phyloP scores from a whole-genome alignment of 352 stramenopile genomes.

The Pythium rhizo-oryzae region DNA sequence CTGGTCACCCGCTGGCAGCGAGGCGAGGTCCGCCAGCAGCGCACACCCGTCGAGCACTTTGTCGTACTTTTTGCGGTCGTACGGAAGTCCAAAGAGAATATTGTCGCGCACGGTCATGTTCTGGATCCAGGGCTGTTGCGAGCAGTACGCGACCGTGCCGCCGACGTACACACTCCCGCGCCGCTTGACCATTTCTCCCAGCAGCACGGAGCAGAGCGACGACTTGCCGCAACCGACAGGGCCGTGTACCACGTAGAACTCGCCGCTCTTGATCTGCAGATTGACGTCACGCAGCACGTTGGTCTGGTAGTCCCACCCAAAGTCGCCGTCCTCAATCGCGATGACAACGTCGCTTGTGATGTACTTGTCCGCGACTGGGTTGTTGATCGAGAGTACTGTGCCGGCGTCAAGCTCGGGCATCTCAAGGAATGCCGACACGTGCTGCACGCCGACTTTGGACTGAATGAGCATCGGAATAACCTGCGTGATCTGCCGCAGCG shows the following conservation, averaged over 20 bases:
- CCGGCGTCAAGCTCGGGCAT: conserved; percentile 41
- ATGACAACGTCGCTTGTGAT: conserved; percentile 30
- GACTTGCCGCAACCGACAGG: conserved; percentile 92
- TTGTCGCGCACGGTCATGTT: conserved; percentile 71
- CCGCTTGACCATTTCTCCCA: conserved; percentile 82
- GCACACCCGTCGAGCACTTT: conserved; percentile 54
- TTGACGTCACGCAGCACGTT: conserved; percentile 57
- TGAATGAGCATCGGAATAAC: conserved; percentile 79
- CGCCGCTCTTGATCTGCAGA: conserved; percentile 62
- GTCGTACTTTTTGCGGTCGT: conserved; percentile 44
- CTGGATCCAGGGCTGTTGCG: conserved; percentile 87
- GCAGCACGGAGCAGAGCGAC: conserved; percentile 87
- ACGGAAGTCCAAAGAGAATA: conserved; percentile 88
- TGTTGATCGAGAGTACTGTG: conserved; percentile 19
- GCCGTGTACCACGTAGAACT: conserved; percentile 90
- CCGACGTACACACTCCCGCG: conserved; percentile 24
- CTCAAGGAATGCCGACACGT: conserved; percentile 40
- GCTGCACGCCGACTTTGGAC: conserved; percentile 70
- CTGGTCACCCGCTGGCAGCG: conserved; percentile 67
- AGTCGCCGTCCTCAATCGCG: conserved; percentile 34
- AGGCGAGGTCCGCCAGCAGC: conserved; percentile 42
- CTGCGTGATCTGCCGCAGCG: conserved; percentile 45
- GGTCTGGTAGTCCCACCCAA: conserved; percentile 32
- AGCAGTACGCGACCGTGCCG: conserved; percentile 63
- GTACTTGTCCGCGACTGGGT: conserved; percentile 21